These are phyloP conservation scores for Arthroderma sp. DNA, from an alignment of 2,329 filamentous ascomycete genomes.

Conservation along the genomic window DNA sequence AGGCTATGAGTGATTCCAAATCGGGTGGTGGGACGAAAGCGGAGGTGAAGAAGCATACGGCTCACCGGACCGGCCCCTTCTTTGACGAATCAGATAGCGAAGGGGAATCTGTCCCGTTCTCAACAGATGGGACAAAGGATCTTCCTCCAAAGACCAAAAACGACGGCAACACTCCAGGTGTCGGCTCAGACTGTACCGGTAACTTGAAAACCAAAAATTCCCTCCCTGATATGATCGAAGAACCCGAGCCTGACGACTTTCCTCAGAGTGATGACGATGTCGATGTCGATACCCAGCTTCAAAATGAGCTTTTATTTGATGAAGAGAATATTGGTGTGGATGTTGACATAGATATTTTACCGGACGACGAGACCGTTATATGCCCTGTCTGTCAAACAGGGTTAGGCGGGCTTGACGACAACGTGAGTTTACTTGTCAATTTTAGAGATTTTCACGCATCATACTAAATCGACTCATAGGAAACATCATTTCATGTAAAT, in stretches of 20 bases:
- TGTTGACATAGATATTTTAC: too few relatives aligned
- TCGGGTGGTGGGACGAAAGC: not conserved
- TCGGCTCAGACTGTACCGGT: too few relatives aligned
- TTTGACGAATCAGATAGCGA: slow-evolving; percentile 42
- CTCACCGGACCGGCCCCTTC: slow-evolving; percentile 23
- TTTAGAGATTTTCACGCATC: not conserved
- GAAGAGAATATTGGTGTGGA: too few relatives aligned
- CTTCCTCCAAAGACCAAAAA: too few relatives aligned
- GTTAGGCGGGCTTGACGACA: slow-evolving; percentile 44
- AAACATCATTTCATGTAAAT: slow-evolving; percentile 78
- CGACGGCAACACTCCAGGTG: too few relatives aligned
- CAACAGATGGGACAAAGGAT: too few relatives aligned
- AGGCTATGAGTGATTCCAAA: not conserved
- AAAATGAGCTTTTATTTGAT: too few relatives aligned
- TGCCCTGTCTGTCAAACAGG: slow-evolving; percentile 69
- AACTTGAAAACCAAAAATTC: too few relatives aligned
- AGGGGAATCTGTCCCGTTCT: slow-evolving; percentile 23
- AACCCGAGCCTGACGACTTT: too few relatives aligned
- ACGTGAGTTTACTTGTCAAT: slow-evolving; percentile 16
- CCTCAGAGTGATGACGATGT: too few relatives aligned
- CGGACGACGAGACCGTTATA: slow-evolving; percentile 19
- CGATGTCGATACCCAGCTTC: too few relatives aligned
- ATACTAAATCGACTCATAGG: slow-evolving; percentile 32
- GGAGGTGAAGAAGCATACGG: not conserved
- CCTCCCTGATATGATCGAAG: too few relatives aligned